These are phyloP conservation scores for Neurospora sp. DNA, from an alignment of 495 filamentous ascomycete species.

Conservation along the genomic window DNA sequence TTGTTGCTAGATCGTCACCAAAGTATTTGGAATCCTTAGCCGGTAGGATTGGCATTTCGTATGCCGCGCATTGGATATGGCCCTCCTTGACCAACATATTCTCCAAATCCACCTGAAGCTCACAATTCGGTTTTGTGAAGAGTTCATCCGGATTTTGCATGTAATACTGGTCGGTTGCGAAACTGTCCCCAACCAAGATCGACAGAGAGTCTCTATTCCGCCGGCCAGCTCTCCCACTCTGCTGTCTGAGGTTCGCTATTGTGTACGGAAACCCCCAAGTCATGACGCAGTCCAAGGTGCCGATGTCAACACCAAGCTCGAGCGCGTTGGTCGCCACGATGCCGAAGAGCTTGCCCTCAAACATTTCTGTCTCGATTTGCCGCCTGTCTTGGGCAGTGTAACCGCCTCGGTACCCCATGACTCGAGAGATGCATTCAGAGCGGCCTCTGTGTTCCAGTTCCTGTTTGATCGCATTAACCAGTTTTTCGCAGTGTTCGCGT, in stretches of 20 bases:
- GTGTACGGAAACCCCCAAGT: slow-evolving; percentile 93
- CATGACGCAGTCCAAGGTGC: slow-evolving; percentile 86
- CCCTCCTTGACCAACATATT: slow-evolving; percentile 89
- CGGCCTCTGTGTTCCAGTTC: slow-evolving; percentile 66
- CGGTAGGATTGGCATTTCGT: slow-evolving; percentile 82
- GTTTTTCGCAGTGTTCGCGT: slow-evolving; percentile 75
- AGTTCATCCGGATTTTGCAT: slow-evolving; percentile 96
- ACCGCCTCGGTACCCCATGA: slow-evolving; percentile 94
- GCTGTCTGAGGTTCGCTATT: slow-evolving; percentile 87
- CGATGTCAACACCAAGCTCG: slow-evolving; percentile 92
- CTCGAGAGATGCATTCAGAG: slow-evolving; percentile 60
- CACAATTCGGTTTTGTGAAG: slow-evolving; percentile 86
- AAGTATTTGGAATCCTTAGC: slow-evolving; percentile 73
- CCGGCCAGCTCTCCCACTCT: slow-evolving; percentile 86
- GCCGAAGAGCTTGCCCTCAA: slow-evolving; percentile 84
- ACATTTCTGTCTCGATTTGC: slow-evolving; percentile 91
- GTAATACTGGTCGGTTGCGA: slow-evolving; percentile 89
- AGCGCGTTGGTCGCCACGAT: slow-evolving; percentile 91
- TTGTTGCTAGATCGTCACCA: slow-evolving; percentile 56
- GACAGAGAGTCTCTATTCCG: slow-evolving; percentile 91
- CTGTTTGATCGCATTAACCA: slow-evolving; percentile 68
- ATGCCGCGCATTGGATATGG: slow-evolving; percentile 91
- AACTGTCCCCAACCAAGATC: slow-evolving; percentile 83
- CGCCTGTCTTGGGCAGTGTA: slow-evolving; percentile 93
- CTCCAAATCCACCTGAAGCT: slow-evolving; percentile 77